These are phyloP conservation scores for Poa pratensis DNA, from an alignment of 176 grass and related monocot genomes.

Conservation along the genomic window DNA sequence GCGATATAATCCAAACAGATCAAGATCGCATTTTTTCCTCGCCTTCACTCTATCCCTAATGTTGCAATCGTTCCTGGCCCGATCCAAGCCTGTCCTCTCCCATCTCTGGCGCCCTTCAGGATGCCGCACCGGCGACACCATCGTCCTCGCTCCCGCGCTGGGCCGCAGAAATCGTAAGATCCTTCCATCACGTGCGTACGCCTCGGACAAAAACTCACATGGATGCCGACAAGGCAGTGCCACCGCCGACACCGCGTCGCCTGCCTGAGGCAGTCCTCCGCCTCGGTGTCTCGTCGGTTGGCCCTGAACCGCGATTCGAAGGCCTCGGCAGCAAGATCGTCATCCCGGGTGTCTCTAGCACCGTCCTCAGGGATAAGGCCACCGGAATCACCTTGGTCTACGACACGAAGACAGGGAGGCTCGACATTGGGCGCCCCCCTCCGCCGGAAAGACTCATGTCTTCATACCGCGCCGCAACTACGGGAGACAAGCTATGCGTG, in stretches of 20 bases:
- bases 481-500: not conserved
- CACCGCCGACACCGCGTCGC: not conserved
- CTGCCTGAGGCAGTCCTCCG: not conserved
- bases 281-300: not conserved
- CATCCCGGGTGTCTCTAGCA: not conserved
- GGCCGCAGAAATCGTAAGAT: not conserved
- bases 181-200: not conserved
- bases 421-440: not conserved
- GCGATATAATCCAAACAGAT: no score
- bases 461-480: not conserved
- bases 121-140: not conserved
- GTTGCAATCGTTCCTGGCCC: not conserved
- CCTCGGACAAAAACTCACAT: no score
- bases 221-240: not conserved
- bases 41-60: not conserved
- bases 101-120: not conserved
- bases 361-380: not conserved
- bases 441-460: not conserved
- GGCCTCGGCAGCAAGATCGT: not conserved
- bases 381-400: not conserved
- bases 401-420: not conserved
- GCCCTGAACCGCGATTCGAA: not conserved
- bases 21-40: no score
- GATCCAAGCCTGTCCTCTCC: not conserved
- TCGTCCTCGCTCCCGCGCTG: not conserved